phyloP scores from a whole-genome alignment of 768 basidiomycete genomes.

The Coprinopsis sp. region DNA sequence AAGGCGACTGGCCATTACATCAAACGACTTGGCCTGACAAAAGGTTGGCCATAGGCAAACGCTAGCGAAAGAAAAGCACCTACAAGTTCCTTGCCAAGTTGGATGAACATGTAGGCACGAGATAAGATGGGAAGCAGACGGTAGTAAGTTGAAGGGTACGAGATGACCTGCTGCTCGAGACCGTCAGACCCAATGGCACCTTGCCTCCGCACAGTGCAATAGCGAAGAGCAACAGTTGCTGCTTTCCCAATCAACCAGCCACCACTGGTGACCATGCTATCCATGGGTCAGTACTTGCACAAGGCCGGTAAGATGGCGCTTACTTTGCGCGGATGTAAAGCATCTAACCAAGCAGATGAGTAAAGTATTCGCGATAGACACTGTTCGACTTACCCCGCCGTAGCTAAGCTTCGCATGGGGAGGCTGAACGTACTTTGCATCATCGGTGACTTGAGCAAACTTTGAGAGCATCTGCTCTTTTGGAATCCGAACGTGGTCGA shows the following conservation, averaged over 20 bases:
- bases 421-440: conserved; percentile 59
- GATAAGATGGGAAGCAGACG: conserved; percentile 69
- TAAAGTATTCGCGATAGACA: not conserved
- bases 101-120: conserved; percentile 64
- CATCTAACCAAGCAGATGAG: conserved; percentile 43
- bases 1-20: conserved; percentile 43
- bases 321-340: conserved; percentile 66
- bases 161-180: conserved; percentile 63
- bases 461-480: conserved; percentile 70
- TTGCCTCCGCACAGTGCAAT: conserved; percentile 68
- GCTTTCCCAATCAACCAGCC: conserved; percentile 66
- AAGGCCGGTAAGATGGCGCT: conserved; percentile 11
- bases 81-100: conserved; percentile 57
- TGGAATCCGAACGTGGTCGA: conserved; percentile 62
- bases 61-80: conserved; percentile 12
- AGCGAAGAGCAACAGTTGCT: conserved; percentile 63
- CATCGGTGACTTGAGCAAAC: conserved; percentile 65
- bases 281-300: not conserved
- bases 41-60: not conserved
- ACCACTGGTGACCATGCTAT: conserved; percentile 58
- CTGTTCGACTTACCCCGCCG: conserved; percentile 51
- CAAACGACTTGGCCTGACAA: conserved; percentile 45
- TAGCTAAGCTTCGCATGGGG: conserved; percentile 73
- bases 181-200: conserved; percentile 47
- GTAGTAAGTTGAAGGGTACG: conserved; percentile 69